phyloP scores from a whole-genome alignment of 2,329 filamentous ascomycete species.

The Orbilia oligospora region DNA sequence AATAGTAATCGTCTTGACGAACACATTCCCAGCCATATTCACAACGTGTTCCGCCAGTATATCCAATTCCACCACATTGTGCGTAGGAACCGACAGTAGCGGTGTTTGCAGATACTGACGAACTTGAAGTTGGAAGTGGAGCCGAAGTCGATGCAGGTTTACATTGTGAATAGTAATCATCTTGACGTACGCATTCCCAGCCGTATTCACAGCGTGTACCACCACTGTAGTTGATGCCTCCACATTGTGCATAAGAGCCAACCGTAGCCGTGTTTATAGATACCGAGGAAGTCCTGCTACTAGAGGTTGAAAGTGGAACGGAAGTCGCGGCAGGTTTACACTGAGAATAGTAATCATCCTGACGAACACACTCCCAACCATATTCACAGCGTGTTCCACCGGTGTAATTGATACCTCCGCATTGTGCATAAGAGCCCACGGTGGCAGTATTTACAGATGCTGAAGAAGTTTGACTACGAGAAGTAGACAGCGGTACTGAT shows the following conservation, averaged over 20 bases:
- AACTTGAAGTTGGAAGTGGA: not conserved
- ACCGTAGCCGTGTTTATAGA: not conserved
- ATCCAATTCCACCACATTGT: constrained; percentile 60
- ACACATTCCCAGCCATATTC: constrained; percentile 36
- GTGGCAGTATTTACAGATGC: not conserved
- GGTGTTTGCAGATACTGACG: not conserved
- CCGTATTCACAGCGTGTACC: constrained; percentile 12
- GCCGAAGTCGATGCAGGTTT: constrained; percentile 11
- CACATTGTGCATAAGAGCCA: constrained; percentile 26
- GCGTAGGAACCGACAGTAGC: constrained; percentile 39
- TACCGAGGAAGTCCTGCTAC: not conserved
- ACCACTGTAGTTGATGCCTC: constrained; percentile 13
- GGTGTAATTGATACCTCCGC: constrained; percentile 59
- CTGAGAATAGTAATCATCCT: constrained; percentile 5
- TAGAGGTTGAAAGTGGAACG: not conserved
- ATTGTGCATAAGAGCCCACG: constrained; percentile 25
- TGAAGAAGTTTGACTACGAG: not conserved
- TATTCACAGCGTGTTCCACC: constrained; percentile 57
- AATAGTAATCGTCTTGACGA: constrained; percentile 5
- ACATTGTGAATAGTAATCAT: constrained; percentile 11
- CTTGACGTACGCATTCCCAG: constrained; percentile 1
- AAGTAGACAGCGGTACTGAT: not conserved
- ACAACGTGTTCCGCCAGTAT: constrained; percentile 58
- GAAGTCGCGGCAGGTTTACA: constrained; percentile 13
- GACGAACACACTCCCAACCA: constrained; percentile 5